A percentile compares a stretch with the other conserved stretches of the same genome.
These are phyloP conservation scores for Melanogaster broomeanus DNA, from an alignment of 768 basidiomycete species.

Conservation along the genomic window DNA sequence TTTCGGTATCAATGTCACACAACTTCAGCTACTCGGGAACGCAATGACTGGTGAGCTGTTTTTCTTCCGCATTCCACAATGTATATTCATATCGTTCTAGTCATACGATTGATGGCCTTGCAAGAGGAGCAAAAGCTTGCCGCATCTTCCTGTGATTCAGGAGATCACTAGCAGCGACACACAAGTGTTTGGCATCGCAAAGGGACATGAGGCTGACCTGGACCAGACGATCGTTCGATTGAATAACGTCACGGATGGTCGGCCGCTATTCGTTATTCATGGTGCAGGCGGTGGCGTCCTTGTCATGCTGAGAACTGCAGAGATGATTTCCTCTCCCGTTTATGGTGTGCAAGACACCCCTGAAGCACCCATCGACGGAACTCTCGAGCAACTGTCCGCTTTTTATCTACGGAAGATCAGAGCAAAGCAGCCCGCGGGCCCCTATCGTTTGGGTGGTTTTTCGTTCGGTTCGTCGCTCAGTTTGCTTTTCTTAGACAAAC, in stretches of 20 bases:
- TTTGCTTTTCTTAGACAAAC: neutral
- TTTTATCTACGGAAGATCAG: conserved; percentile 23
- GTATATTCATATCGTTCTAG: neutral
- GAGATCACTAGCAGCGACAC: neutral
- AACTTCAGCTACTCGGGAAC: conserved; percentile 9
- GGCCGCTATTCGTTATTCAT: neutral
- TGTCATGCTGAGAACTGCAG: neutral
- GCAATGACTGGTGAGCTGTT: neutral
- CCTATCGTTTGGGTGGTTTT: conserved; percentile 22
- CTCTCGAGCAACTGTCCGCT: conserved; percentile 5
- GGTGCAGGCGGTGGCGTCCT: neutral
- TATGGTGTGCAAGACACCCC: conserved; percentile 9
- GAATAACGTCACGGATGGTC: neutral
- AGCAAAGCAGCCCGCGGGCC: conserved; percentile 13
- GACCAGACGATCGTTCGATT: neutral
- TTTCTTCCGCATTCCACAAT: neutral
- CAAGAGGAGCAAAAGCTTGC: neutral
- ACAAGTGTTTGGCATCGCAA: neutral
- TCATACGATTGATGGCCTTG: neutral
- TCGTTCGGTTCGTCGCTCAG: neutral
- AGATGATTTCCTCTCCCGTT: neutral
- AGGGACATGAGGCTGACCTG: neutral
- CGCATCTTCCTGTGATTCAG: too few relatives aligned
- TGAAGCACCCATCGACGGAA: conserved; percentile 14
- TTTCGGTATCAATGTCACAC: conserved; percentile 1